Evolutionary conservation across 73 alveolate genomes (phyloP), one percentile per base, ranked within the genome.

Genomic region (Paramecium biaurelia): DNA sequence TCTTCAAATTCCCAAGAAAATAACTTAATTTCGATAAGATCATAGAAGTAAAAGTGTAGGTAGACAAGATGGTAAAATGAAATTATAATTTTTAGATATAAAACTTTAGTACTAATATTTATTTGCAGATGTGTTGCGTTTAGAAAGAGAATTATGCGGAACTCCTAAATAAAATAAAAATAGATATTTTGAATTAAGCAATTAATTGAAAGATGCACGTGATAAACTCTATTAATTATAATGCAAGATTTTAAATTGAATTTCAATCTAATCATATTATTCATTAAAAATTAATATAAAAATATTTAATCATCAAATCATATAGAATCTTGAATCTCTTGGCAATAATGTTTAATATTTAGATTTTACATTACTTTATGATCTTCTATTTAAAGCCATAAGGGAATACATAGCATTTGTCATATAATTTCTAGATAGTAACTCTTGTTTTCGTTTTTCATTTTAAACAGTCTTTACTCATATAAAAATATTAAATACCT

Each of bases 141-240:
- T 72, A 72, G 87, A 72, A 41, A 72, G 87, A 41, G 87, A 72
- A 72, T 37, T 72, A 37, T 72, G 87, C 18, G 32, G 67, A 15
- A 72, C 87, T 21, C 87, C 87, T 15, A 72, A 63, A 63, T 28
- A 63, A 63, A 63, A 63, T 63, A 63, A 63, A 63, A 63, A 5
- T 24, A 63, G 45, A 63, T 11, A 30, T 0, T 26, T 30, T 26
- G 82, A 63, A 63, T 63, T 63, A 63, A 26, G 12, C 23, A 63
- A 20, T 14, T 63, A 63, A 63, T 63, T 63, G 12, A 63, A 34
- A 63, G 82, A 63, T 30, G 82, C 21, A 12, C 38, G 82, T 24
- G 82, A 26, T 2, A 63, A 63, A 26, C 45, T 63, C 7, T 26
- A 30, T 63, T 11, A 63, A 63, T 10, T 63, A 26, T 63, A 63